phyloP scores from a whole-genome alignment of 2,329 filamentous ascomycete species.

The Hypoxylon sp. region DNA sequence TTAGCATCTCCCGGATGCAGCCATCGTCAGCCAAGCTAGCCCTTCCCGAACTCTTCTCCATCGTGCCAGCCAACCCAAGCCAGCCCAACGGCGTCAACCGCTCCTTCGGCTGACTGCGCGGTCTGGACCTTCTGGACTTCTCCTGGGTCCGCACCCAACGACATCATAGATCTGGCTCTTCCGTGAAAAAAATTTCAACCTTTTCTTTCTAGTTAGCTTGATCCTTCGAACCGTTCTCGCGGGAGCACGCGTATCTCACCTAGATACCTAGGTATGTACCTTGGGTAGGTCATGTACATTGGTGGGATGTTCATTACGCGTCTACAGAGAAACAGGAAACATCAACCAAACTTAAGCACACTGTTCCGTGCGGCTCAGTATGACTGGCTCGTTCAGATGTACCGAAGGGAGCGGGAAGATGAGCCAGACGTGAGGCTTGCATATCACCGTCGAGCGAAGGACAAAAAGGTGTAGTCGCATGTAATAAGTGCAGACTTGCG shows the following conservation, averaged over 20 bases:
- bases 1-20: slow-evolving; percentile 20
- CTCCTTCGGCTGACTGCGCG: slow-evolving; percentile 22
- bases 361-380: slow-evolving; percentile 18
- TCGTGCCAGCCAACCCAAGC: neutral
- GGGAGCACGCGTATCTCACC: slow-evolving; percentile 9
- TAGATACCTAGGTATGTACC: no score
- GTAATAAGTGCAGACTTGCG: neutral
- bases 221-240: slow-evolving; percentile 12
- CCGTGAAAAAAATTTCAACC: no score
- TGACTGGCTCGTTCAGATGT: slow-evolving; percentile 9
- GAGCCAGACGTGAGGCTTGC: slow-evolving; percentile 4
- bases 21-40: slow-evolving; percentile 31
- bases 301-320: slow-evolving; percentile 1
- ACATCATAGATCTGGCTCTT: slow-evolving; percentile 23
- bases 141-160: slow-evolving; percentile 16
- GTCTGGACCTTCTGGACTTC: slow-evolving; percentile 20
- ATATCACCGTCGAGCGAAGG: neutral
- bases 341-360: slow-evolving; percentile 3
- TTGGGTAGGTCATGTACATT: no score
- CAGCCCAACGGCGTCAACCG: slow-evolving; percentile 10
- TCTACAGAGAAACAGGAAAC: neutral
- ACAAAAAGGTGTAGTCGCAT: neutral
- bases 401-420: neutral
- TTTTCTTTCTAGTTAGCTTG: slow-evolving; percentile 4
- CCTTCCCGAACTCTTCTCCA: slow-evolving; percentile 5